These are phyloP conservation scores for Thalassiosira pacifica DNA, from an alignment of 352 stramenopile genomes.

Conservation along the genomic window DNA sequence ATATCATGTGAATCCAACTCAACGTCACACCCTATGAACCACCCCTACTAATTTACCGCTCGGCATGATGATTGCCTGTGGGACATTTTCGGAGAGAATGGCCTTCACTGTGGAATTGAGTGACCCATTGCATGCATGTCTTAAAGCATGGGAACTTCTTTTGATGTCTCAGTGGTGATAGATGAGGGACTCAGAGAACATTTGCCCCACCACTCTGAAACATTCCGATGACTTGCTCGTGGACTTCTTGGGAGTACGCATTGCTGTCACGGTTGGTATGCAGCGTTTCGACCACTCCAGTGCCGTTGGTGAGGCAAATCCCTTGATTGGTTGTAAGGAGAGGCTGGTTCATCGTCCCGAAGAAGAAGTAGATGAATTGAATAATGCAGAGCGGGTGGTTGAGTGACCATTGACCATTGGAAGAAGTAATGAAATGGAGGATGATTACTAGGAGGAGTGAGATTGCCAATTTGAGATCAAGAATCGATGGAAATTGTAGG, in stretches of 20 bases:
- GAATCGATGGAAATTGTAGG: too few relatives aligned
- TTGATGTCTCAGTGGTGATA: neutral
- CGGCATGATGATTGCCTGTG: neutral
- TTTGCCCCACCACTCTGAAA: neutral
- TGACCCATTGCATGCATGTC: neutral
- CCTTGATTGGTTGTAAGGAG: too few relatives aligned
- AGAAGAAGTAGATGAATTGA: too few relatives aligned
- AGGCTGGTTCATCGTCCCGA: neutral
- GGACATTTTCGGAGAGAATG: neutral
- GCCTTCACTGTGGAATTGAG: neutral
- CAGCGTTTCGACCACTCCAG: neutral
- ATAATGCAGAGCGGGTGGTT: too few relatives aligned
- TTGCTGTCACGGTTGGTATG: constrained; percentile 8
- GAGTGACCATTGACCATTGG: too few relatives aligned
- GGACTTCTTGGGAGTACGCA: neutral
- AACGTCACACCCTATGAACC: neutral
- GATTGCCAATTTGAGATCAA: too few relatives aligned
- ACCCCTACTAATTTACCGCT: neutral
- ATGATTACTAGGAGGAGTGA: too few relatives aligned
- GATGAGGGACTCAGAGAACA: too few relatives aligned
- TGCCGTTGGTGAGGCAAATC: neutral
- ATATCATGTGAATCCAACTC: too few relatives aligned
- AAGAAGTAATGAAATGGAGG: too few relatives aligned
- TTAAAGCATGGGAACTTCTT: constrained; percentile 10
- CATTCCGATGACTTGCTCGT: constrained; percentile 2